Percentiles rank a stretch among this genome's conserved stretches.
phyloP scores from a whole-genome alignment of 495 filamentous ascomycete species.

The Aspergillus sparsus region DNA sequence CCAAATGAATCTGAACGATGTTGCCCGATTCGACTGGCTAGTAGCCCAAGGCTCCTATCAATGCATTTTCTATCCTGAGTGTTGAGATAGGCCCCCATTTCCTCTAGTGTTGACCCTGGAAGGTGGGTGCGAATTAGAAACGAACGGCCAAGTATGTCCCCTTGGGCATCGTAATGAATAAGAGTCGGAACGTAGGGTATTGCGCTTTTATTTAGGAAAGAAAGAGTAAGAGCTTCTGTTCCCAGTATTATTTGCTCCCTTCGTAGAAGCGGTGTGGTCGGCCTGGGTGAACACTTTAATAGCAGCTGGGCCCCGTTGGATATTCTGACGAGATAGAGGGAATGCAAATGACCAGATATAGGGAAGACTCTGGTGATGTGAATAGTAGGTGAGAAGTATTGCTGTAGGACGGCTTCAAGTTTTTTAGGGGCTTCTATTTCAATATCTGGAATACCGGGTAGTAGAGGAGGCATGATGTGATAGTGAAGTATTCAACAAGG shows the following conservation, averaged over 20 bases:
- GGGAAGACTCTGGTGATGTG: constrained; percentile 45
- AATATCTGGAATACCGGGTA: constrained; percentile 19
- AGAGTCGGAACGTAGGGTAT: constrained; percentile 52
- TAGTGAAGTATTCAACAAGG: not conserved
- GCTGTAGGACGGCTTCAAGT: constrained; percentile 47
- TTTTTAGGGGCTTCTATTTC: constrained; percentile 25
- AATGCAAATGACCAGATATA: constrained; percentile 52
- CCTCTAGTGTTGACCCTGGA: constrained; percentile 45
- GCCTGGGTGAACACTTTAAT: constrained; percentile 55
- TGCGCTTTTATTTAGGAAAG: constrained; percentile 47
- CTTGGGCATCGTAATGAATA: constrained; percentile 51
- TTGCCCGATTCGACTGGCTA: constrained; percentile 38
- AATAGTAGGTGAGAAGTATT: constrained; percentile 41
- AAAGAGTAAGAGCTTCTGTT: constrained; percentile 56
- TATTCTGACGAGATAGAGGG: constrained; percentile 53
- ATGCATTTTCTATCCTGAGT: constrained; percentile 42
- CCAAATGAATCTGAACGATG: constrained; percentile 52
- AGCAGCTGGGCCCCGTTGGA: constrained; percentile 55
- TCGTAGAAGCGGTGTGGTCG: constrained; percentile 54
- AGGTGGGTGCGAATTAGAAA: constrained; percentile 54
- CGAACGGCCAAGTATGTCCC: constrained; percentile 40
- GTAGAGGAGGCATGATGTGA: constrained; percentile 23
- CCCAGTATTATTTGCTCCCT: constrained; percentile 58
- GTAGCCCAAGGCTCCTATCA: constrained; percentile 42
- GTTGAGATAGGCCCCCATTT: constrained; percentile 41